These are phyloP conservation scores for Nigrograna mackinnonii DNA, from an alignment of 2,329 filamentous ascomycete species.

Conservation along the genomic window DNA sequence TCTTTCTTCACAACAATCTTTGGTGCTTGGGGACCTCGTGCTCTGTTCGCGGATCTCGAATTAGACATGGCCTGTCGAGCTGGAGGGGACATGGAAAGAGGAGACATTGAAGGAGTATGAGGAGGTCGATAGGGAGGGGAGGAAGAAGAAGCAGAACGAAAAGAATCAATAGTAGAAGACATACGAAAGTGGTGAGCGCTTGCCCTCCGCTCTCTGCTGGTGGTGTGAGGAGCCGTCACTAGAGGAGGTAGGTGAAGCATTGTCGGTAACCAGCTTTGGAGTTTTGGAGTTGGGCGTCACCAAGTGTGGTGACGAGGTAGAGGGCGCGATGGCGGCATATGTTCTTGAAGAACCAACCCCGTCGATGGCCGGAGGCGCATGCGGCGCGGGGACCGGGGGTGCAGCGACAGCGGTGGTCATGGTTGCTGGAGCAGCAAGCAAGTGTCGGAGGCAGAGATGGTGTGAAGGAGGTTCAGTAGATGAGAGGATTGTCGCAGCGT, in stretches of 20 bases:
- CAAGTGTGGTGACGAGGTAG: constrained; percentile 42
- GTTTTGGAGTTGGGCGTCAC: constrained; percentile 40
- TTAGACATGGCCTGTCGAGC: constrained; percentile 28
- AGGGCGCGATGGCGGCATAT: constrained; percentile 50
- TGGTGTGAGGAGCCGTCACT: constrained; percentile 38
- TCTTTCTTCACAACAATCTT: constrained; percentile 98
- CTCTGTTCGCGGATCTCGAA: constrained; percentile 50
- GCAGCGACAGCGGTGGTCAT: constrained; percentile 54
- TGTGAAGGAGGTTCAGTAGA: constrained; percentile 19
- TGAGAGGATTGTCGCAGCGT: constrained; percentile 40
- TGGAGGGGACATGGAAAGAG: constrained; percentile 32
- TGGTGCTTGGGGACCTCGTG: constrained; percentile 60
- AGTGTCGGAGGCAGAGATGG: constrained; percentile 9
- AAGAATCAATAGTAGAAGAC: constrained; percentile 34
- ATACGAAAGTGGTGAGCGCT: constrained; percentile 58
- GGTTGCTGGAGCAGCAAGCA: constrained; percentile 33
- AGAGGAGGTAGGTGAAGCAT: constrained; percentile 45
- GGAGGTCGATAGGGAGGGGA: constrained; percentile 19
- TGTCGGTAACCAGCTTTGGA: constrained; percentile 35
- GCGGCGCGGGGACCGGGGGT: constrained; percentile 43
- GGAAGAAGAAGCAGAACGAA: constrained; percentile 25
- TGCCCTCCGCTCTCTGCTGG: constrained; percentile 49
- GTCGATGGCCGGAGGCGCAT: constrained; percentile 40
- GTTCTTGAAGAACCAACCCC: constrained; percentile 43
- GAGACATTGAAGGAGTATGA: constrained; percentile 18